A percentile compares a stretch with the other conserved stretches of the same genome.
These are phyloP conservation scores for Allium sativum DNA, from an alignment of 106 monocot species.

Conservation along the genomic window DNA sequence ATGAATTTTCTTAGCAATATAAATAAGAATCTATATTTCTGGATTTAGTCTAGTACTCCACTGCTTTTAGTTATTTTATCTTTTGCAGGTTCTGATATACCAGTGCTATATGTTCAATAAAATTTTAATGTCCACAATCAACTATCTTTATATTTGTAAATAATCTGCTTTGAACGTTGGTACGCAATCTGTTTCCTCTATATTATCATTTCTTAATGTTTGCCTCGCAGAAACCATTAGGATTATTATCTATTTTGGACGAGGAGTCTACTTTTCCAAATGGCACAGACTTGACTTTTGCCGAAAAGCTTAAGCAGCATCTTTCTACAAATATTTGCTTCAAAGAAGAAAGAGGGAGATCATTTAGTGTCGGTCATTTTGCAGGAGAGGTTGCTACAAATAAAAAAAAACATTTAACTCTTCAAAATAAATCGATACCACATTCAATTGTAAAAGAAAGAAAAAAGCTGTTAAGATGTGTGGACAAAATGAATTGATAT, in stretches of 20 bases:
- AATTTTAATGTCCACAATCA: too few species aligned
- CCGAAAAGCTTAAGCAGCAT: conserved; percentile 90
- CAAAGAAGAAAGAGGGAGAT: conserved; percentile 82
- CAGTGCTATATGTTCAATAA: too few species aligned
- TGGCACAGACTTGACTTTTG: conserved; percentile 92
- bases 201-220: neutral
- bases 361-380: conserved; percentile 74
- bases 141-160: neutral
- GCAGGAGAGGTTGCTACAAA: conserved; percentile 76
- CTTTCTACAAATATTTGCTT: conserved; percentile 78
- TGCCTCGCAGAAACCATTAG: conserved; percentile 82
- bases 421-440: too few species aligned
- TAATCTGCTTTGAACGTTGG: neutral
- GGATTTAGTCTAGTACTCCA: too few species aligned
- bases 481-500: too few species aligned
- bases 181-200: neutral
- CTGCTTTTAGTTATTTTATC: too few species aligned
- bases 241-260: conserved; percentile 85
- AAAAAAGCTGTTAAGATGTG: too few species aligned
- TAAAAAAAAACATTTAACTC: neutral
- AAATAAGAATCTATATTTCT: too few species aligned
- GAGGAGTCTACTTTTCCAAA: conserved; percentile 99
- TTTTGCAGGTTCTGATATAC: too few species aligned
- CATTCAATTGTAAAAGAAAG: too few species aligned
- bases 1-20: too few species aligned